Conservation (phyloP, 495 filamentous ascomycete genomes). For the Hyaloscypha finlandica region DNA sequence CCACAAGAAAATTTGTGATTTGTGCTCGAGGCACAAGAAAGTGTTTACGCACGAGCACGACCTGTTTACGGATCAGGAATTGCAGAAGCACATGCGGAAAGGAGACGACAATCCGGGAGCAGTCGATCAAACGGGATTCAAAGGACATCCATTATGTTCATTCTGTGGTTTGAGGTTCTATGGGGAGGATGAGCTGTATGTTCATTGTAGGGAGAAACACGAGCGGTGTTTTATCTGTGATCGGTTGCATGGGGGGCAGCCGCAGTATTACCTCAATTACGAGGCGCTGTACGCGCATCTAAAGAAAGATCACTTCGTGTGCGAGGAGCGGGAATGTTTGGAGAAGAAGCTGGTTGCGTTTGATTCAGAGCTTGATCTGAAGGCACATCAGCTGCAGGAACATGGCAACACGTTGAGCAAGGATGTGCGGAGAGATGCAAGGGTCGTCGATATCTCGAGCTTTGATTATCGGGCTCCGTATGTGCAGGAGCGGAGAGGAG, state of each 20-base stretch:
- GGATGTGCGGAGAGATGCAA: slow-evolving; percentile 79
- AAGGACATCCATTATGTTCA: slow-evolving; percentile 89
- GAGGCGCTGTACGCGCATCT: slow-evolving; percentile 83
- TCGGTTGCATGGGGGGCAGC: slow-evolving; percentile 62
- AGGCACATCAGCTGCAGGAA: slow-evolving; percentile 77
- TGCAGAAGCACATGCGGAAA: slow-evolving; percentile 83
- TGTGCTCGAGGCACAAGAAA: slow-evolving; percentile 94
- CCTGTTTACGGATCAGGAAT: slow-evolving; percentile 79
- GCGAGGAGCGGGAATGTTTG: slow-evolving; percentile 79
- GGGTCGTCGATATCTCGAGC: slow-evolving; percentile 80
- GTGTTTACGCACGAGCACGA: slow-evolving; percentile 98
- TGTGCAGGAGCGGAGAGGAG: slow-evolving; percentile 60
- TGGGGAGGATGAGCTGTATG: slow-evolving; percentile 90
- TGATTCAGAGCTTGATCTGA: slow-evolving; percentile 88
- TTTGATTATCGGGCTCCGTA: slow-evolving; percentile 80
- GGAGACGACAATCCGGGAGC: slow-evolving; percentile 93
- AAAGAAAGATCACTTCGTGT: slow-evolving; percentile 82
- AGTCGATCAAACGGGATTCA: slow-evolving; percentile 92
- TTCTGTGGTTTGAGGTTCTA: slow-evolving; percentile 95
- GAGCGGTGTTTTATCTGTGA: slow-evolving; percentile 97
- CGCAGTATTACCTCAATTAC: slow-evolving; percentile 90
- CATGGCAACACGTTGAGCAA: slow-evolving; percentile 81
- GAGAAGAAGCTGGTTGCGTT: slow-evolving; percentile 99
- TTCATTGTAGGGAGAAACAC: slow-evolving; percentile 88
- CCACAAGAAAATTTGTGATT: slow-evolving; percentile 88